phyloP scores from a whole-genome alignment of 345 rosid species.

The Murraya koenigii region DNA sequence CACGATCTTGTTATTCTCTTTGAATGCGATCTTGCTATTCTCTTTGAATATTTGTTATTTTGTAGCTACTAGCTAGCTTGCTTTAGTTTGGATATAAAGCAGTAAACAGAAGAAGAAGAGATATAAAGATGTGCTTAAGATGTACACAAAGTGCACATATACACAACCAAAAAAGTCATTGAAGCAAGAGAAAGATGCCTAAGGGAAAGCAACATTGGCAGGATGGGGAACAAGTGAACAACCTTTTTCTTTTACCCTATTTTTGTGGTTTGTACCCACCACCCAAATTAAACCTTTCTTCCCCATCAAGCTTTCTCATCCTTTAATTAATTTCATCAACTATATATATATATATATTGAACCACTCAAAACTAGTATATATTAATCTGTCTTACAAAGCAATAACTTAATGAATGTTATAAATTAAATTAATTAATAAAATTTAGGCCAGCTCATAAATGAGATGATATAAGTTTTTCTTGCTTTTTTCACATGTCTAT shows the following conservation, averaged over 20 bases:
- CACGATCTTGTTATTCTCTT: constrained; percentile 2
- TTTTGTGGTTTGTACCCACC: background rate
- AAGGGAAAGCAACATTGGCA: constrained; percentile 21
- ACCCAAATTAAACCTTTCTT: constrained; percentile 12
- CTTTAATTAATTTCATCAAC: background rate
- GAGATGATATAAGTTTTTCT: background rate
- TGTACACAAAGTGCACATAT: constrained; percentile 26
- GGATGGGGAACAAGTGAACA: constrained; percentile 21
- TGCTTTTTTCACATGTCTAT: background rate
- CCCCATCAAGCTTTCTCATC: constrained; percentile 14
- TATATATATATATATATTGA: no score
- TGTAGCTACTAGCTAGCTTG: background rate
- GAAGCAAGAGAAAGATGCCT: constrained; percentile 30
- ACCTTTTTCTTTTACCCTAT: constrained; percentile 24
- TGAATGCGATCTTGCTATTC: background rate
- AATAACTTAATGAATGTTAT: background rate
- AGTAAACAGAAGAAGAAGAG: background rate
- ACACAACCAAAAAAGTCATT: constrained; percentile 13
- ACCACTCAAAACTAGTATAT: background rate
- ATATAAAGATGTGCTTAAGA: constrained; percentile 4
- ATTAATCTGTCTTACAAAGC: background rate
- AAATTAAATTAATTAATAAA: no score
- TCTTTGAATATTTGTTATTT: background rate
- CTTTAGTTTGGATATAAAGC: background rate
- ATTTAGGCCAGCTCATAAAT: background rate